These are phyloP conservation scores for Pyropia haitanensis DNA, from an alignment of 23 red algal species.

Conservation along the genomic window DNA sequence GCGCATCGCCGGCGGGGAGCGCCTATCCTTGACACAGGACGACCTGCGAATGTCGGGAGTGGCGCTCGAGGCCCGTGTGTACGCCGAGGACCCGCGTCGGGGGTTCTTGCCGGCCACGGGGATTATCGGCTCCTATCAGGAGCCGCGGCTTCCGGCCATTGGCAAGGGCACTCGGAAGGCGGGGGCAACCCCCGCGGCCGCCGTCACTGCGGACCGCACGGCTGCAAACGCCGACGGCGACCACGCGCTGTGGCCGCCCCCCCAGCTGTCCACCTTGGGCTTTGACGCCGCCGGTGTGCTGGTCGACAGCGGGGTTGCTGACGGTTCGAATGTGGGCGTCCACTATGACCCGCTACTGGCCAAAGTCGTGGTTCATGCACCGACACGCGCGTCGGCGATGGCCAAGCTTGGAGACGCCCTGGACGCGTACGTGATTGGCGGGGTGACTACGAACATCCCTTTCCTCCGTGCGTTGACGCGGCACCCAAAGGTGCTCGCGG, in stretches of 20 bases:
- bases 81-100: constrained; percentile 36
- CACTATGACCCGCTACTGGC: constrained; percentile 38
- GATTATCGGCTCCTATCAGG: background rate
- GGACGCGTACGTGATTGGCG: constrained; percentile 19
- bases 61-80: constrained; percentile 42
- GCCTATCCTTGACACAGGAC: constrained; percentile 30
- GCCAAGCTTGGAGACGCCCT: constrained; percentile 9
- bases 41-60: constrained; percentile 8
- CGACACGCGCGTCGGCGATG: constrained; percentile 12
- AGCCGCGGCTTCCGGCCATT: background rate
- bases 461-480: constrained; percentile 20
- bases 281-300: background rate
- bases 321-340: constrained; percentile 8
- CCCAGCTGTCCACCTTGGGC: too few species aligned
- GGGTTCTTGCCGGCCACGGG: constrained; percentile 24
- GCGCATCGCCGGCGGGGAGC: constrained; percentile 19
- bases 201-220: too few species aligned
- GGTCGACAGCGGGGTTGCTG: constrained; percentile 16
- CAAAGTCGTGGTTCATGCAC: constrained; percentile 6
- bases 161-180: too few species aligned
- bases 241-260: too few species aligned
- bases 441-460: constrained; percentile 24
- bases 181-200: too few species aligned
- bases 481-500: background rate
- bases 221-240: too few species aligned